Evolutionary conservation across 768 basidiomycete species (phyloP).

Genomic region (Naganishia kalamii): DNA sequence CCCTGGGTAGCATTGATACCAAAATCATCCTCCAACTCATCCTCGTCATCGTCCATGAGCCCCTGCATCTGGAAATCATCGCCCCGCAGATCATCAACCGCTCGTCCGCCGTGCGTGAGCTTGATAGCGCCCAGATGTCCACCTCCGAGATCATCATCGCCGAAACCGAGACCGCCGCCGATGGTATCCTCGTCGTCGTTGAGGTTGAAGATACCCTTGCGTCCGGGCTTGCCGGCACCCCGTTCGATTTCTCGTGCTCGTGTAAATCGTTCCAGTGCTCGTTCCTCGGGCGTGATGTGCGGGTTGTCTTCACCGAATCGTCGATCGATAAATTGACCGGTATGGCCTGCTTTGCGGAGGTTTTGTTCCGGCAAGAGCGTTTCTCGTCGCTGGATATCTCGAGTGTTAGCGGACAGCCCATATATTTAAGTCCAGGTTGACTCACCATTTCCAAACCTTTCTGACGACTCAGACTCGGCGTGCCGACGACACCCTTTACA

Average conservation of each 20-base stretch:
- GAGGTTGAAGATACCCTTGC: slow-evolving; percentile 74
- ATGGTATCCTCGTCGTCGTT: slow-evolving; percentile 52
- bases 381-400: slow-evolving; percentile 63
- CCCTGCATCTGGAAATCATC: slow-evolving; percentile 44
- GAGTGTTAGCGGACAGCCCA: slow-evolving; percentile 1
- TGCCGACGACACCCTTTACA: slow-evolving; percentile 71
- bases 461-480: slow-evolving; percentile 80
- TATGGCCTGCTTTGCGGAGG: slow-evolving; percentile 58
- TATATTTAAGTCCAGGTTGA: neutral
- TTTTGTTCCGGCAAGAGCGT: slow-evolving; percentile 82
- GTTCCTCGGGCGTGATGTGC: slow-evolving; percentile 85
- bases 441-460: slow-evolving; percentile 81
- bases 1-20: slow-evolving; percentile 53
- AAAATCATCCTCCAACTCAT: slow-evolving; percentile 59
- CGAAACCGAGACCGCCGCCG: slow-evolving; percentile 37
- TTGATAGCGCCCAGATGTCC: slow-evolving; percentile 18
- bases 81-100: slow-evolving; percentile 40
- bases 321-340: slow-evolving; percentile 84
- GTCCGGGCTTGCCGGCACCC: slow-evolving; percentile 47
- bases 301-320: slow-evolving; percentile 95
- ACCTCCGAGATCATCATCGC: slow-evolving; percentile 50
- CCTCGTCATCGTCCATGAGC: slow-evolving; percentile 35
- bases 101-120: slow-evolving; percentile 44
- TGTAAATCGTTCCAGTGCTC: slow-evolving; percentile 94
- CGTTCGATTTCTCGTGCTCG: slow-evolving; percentile 67